Percentiles rank a stretch among this genome's conserved stretches.
Evolutionary conservation across 2,329 filamentous ascomycete genomes (phyloP).

Genomic region (Botrytis paeoniae): DNA sequence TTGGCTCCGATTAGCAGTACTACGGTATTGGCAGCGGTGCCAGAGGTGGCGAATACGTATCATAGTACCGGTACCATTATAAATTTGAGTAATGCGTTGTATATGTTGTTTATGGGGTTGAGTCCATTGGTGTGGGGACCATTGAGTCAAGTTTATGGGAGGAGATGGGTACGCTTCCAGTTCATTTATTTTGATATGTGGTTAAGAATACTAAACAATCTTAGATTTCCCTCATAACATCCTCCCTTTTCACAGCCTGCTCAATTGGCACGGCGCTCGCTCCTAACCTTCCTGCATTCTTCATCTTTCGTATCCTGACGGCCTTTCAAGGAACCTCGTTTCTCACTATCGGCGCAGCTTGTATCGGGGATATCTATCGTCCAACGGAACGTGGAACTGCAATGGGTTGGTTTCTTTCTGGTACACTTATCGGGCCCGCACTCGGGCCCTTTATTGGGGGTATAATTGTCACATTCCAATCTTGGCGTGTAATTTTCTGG

Average conservation of each 20-base stretch:
- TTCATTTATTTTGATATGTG: not conserved
- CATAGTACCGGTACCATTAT: constrained; percentile 65
- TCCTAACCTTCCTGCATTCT: constrained; percentile 68
- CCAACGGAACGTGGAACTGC: constrained; percentile 69
- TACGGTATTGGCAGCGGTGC: constrained; percentile 68
- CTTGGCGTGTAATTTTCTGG: constrained; percentile 77
- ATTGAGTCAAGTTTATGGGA: constrained; percentile 62
- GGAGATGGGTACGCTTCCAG: constrained; percentile 48
- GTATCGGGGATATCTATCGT: constrained; percentile 65
- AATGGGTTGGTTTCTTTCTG: constrained; percentile 69
- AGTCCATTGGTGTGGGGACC: constrained; percentile 71
- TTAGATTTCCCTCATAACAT: constrained; percentile 57
- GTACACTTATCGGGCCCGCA: constrained; percentile 69
- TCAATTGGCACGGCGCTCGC: constrained; percentile 71
- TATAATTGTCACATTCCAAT: constrained; percentile 70
- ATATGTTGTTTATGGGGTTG: constrained; percentile 70
- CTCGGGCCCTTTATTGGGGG: constrained; percentile 70
- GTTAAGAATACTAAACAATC: constrained; percentile 13
- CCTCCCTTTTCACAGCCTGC: constrained; percentile 62
- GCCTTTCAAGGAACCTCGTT: constrained; percentile 75
- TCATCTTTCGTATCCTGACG: constrained; percentile 70
- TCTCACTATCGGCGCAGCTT: constrained; percentile 66
- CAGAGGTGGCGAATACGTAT: constrained; percentile 67
- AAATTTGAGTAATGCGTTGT: constrained; percentile 72
- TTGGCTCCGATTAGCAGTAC: constrained; percentile 73